Conservation (phyloP, 2,329 filamentous ascomycete species). For the Emydomyces testavorans region DNA sequence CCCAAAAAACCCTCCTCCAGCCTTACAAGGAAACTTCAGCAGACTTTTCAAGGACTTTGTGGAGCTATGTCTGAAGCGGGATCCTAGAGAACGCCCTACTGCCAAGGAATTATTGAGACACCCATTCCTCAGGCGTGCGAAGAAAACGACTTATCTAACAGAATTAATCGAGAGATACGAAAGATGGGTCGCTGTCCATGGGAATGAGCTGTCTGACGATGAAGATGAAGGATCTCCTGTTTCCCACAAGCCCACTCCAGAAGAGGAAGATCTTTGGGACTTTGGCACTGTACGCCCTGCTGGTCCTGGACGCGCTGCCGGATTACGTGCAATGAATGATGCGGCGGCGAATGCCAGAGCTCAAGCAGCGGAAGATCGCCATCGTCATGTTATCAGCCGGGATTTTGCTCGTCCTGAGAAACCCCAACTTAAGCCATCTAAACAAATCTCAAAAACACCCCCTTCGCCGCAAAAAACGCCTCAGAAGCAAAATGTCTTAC, state of each 20-base stretch:
- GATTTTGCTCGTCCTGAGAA: constrained; percentile 18
- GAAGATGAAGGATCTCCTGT: constrained; percentile 43
- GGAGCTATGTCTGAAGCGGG: constrained; percentile 71
- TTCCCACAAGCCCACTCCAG: constrained; percentile 32
- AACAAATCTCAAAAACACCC: constrained; percentile 33
- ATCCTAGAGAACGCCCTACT: constrained; percentile 77
- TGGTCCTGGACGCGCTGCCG: constrained; percentile 52
- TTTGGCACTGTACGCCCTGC: constrained; percentile 88
- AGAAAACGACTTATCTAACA: constrained; percentile 91
- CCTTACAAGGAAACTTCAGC: constrained; percentile 68
- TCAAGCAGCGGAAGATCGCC: constrained; percentile 33
- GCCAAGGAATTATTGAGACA: constrained; percentile 81
- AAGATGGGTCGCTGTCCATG: constrained; percentile 73
- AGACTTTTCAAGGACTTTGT: constrained; percentile 77
- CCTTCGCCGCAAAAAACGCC: constrained; percentile 48
- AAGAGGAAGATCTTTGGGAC: constrained; percentile 89
- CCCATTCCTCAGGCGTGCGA: constrained; percentile 79
- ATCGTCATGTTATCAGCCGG: not conserved
- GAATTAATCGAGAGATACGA: constrained; percentile 87
- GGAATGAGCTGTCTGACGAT: constrained; percentile 57
- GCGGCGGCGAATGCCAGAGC: constrained; percentile 66
- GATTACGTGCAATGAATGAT: constrained; percentile 64
- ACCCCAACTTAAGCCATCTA: constrained; percentile 21
- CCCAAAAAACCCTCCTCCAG: constrained; percentile 81
- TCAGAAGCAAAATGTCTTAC: constrained; percentile 40